Evolutionary conservation across 108 stramenopile species (phyloP), one percentile per base, ranked within the genome.

Genomic region (Pseudonitzschia delicatissima): DNA sequence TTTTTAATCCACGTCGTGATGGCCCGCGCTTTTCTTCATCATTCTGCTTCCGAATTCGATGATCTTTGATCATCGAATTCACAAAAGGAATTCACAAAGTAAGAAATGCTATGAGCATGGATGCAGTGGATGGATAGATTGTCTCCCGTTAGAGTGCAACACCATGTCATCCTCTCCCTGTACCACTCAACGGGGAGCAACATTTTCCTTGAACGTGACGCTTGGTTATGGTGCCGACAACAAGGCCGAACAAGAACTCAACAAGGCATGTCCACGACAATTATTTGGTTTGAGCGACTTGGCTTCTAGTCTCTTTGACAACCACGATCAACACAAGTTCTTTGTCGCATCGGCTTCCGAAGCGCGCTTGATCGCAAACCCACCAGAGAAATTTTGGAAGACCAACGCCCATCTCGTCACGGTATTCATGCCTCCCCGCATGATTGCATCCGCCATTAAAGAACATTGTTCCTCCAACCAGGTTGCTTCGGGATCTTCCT

Each of bases 331-430:
- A 15, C 45, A 50, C 7, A 11, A 49, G 42, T 68, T 67, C 37
- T 76, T 76, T 52, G 74, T 76, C 2, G 67, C 68, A 18, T 69
- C 68, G 5, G 67, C 74, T 8, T 76, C 65, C 1, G 23, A 64
- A 8, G 57, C 69, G 18, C 66, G 63, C 3, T 25, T 76, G 20
- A 47, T 57, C 33, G 42, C 69, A 4, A 48, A 68, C 26, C 68
- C 68, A 13, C 26, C 62, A 18, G 62, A 64, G 47, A 26, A 40
- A 26, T 32, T 50, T 17, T 34, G 48, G 61, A 50, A 53, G 42
- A 55, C 27, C 33, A 32, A 58, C 49, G 9, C 59, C 44, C 27
- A 53, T 42, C 37, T 76, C 2, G 45, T 57, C n/a, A 60, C 66
- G 5, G 68, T 69, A 12, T 61, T 76, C 29, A 36, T 76, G 15